phyloP scores from a whole-genome alignment of 306 rosid genomes.

The Acacia melanoxylon region DNA sequence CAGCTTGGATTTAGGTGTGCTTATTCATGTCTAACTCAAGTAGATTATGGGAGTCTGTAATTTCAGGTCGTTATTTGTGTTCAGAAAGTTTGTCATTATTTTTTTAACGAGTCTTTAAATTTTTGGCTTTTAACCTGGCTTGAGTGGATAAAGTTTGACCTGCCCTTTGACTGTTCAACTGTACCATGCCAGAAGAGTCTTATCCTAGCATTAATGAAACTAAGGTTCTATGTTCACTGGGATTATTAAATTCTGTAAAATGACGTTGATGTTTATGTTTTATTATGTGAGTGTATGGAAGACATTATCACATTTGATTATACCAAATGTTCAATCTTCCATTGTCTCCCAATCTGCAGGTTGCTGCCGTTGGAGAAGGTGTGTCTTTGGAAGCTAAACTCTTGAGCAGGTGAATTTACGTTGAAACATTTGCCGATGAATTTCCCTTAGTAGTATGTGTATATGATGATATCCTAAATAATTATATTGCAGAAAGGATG shows the following conservation, averaged over 20 bases:
- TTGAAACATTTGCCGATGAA: conserved; percentile 30
- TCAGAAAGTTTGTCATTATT: conserved; percentile 10
- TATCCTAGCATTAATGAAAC: neutral
- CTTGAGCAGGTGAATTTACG: conserved; percentile 79
- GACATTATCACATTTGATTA: neutral
- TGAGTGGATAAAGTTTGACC: conserved; percentile 15
- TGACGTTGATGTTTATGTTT: conserved; percentile 23
- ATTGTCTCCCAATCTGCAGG: conserved; percentile 50
- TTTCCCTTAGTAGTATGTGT: conserved; percentile 27
- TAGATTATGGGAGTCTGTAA: neutral
- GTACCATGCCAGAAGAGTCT: conserved; percentile 9
- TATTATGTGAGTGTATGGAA: neutral
- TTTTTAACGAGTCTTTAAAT: neutral
- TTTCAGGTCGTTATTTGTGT: conserved; percentile 14
- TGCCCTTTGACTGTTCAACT: conserved; percentile 8
- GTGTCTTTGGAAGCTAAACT: conserved; percentile 98
- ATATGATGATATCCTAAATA: conserved; percentile 26
- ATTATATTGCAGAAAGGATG: conserved; percentile 80
- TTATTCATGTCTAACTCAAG: conserved; percentile 27
- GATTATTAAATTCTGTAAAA: neutral
- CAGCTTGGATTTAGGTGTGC: conserved; percentile 21
- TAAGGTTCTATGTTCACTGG: neutral
- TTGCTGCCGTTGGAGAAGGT: conserved; percentile 92
- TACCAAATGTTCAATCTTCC: conserved; percentile 28
- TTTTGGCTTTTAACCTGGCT: conserved; percentile 13